These are phyloP conservation scores for Centaurea solstitialis DNA, from an alignment of 129 eudicot genomes.

Conservation along the genomic window DNA sequence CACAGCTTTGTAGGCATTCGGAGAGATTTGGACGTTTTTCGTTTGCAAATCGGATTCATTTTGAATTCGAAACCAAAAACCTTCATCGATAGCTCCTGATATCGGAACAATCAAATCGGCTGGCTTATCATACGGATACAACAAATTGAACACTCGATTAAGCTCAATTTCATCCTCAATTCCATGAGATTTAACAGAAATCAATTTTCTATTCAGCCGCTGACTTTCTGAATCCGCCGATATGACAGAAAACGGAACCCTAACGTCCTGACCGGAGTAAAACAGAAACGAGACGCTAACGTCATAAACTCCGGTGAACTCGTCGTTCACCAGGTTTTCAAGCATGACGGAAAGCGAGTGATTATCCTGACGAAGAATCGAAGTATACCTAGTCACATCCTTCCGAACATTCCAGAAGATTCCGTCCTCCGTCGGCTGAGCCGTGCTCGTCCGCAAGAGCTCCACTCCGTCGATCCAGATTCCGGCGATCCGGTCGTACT, in stretches of 20 bases:
- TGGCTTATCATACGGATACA: constrained; percentile 22
- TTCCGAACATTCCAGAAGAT: constrained; percentile 44
- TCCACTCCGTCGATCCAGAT: constrained; percentile 54
- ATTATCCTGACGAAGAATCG: constrained; percentile 25
- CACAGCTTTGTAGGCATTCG: constrained; percentile 40
- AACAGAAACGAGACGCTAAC: constrained; percentile 36
- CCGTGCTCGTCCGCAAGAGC: constrained; percentile 58
- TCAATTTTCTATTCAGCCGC: constrained; percentile 21
- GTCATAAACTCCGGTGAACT: constrained; percentile 45
- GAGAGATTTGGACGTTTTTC: constrained; percentile 29
- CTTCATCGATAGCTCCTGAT: constrained; percentile 23
- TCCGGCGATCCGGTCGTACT: constrained; percentile 54
- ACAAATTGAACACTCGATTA: neutral
- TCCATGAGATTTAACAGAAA: neutral
- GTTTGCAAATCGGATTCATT: constrained; percentile 27
- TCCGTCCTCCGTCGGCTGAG: constrained; percentile 42
- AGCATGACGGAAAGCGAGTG: constrained; percentile 49
- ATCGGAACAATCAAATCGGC: constrained; percentile 58
- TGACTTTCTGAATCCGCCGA: neutral
- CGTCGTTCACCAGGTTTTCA: constrained; percentile 44
- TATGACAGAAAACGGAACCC: neutral
- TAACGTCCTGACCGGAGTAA: constrained; percentile 12
- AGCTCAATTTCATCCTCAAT: neutral
- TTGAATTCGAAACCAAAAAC: constrained; percentile 52
- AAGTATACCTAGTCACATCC: constrained; percentile 49